Evolutionary conservation across 1,284 basidiomycete genomes (phyloP), one percentile per base, ranked within the genome.

Genomic region (Pascua sp.): DNA sequence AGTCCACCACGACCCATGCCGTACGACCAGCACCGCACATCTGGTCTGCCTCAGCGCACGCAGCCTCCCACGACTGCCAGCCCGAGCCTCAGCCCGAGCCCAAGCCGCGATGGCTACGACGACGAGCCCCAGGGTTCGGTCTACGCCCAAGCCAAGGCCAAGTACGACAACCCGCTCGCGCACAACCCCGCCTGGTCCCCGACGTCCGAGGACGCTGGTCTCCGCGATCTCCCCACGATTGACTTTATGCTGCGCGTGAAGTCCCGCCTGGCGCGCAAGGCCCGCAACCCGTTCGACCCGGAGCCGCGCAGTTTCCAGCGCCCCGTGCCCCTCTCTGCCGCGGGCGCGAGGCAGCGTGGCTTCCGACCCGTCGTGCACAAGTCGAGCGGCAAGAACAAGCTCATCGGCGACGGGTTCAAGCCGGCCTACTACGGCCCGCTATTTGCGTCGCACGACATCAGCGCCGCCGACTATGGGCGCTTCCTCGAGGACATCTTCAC

Each of bases 401-500:
- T 56, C 40, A 56, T 56, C 49, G 49, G 55, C 18, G 46, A 39
- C 2, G 55, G 55, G 2, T 56, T 56, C 49, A 36, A 24, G 42
- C 49, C 49, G 2, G 15, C 11, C 41, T 56, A 56, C 46, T 32
- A 13, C 11, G 55, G 55, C 0, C 49, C 43, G 1, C 11, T 56
- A 10, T 11, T 56, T 4, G 55, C 50, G n/a, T 11, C 32, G 5
- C 46, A 44, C 18, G 55, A 56, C 24, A 50, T 56, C 15, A 48
- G 49, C 32, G 49, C 55, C 4, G 55, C 55, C 13, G 55, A 56
- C 49, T 51, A 32, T 11, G n/a, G 40, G 5, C 55, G 55, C 17
- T 56, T 56, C 49, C 41, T 56, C 16, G 55, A 56, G 46, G 55
- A 56, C 46, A 45, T 56, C 15, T 37, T 56, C 42, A 48, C 50